Percentiles rank a stretch among this genome's conserved stretches.
Evolutionary conservation across 1,284 basidiomycete genomes (phyloP).

Genomic region (Ustilago loliicola): DNA sequence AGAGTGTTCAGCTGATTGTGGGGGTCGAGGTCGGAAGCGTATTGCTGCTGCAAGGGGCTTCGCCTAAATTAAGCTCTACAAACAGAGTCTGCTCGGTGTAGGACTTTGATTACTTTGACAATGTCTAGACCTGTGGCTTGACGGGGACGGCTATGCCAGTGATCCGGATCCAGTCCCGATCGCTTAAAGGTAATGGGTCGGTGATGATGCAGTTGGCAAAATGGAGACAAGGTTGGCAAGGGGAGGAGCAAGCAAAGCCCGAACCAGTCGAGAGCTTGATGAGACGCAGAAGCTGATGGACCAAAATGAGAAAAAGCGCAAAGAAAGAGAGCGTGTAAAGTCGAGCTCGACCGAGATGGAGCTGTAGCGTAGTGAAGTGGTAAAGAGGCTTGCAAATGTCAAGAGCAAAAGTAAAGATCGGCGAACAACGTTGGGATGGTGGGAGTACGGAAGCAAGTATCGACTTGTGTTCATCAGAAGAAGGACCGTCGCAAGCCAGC

Average conservation of each 20-base stretch:
- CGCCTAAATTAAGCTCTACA: constrained; percentile 26
- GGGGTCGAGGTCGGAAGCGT: constrained; percentile 3
- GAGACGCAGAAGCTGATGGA: not conserved
- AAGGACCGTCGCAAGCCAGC: not conserved
- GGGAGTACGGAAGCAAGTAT: constrained; percentile 33
- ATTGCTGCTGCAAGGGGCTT: constrained; percentile 29
- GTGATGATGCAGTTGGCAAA: constrained; percentile 16
- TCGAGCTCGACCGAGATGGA: constrained; percentile 24
- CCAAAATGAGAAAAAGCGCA: constrained; percentile 6
- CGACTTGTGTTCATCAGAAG: not conserved
- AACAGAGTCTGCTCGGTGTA: constrained; percentile 20
- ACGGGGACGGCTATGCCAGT: not conserved
- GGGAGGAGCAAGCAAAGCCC: constrained; percentile 16
- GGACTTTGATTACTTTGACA: constrained; percentile 1
- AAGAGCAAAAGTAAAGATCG: constrained; percentile 28
- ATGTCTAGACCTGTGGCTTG: not conserved
- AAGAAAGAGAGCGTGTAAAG: constrained; percentile 27
- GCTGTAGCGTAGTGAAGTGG: constrained; percentile 21
- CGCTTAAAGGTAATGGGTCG: not conserved
- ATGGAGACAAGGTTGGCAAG: constrained; percentile 7
- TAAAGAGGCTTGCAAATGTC: constrained; percentile 42
- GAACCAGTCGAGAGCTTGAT: constrained; percentile 38
- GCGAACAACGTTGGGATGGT: constrained; percentile 48
- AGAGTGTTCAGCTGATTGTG: constrained; percentile 15
- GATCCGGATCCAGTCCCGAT: constrained; percentile 12